A percentile compares a stretch with the other conserved stretches of the same genome.
These are phyloP conservation scores for Kwoniella botswanensis DNA, from an alignment of 768 basidiomycete species.

Conservation along the genomic window DNA sequence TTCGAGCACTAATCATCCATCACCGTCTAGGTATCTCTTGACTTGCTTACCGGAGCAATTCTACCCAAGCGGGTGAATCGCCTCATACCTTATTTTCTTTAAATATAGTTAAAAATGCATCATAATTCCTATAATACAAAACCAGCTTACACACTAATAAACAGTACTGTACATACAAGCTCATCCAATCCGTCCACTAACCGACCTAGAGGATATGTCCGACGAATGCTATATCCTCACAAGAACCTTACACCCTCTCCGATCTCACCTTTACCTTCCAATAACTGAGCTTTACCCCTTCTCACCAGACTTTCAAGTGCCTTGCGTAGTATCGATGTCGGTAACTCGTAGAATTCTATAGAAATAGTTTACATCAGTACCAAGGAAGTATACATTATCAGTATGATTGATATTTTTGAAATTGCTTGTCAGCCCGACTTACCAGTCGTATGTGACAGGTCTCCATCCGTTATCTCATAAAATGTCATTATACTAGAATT, in stretches of 20 bases:
- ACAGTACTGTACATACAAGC: not conserved
- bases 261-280: slow-evolving; percentile 57
- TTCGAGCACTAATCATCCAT: not conserved
- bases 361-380: not conserved
- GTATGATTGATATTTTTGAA: no score
- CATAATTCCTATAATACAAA: not conserved
- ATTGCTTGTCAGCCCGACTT: not conserved
- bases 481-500: slow-evolving; percentile 60
- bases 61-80: no score
- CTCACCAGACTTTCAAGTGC: slow-evolving; percentile 59
- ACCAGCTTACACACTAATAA: not conserved
- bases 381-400: no score
- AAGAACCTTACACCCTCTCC: slow-evolving; percentile 61
- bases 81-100: not conserved
- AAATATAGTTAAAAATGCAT: not conserved
- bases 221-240: slow-evolving; percentile 13
- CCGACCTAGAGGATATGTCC: no score
- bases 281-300: slow-evolving; percentile 60
- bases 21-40: no score
- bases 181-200: not conserved
- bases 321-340: slow-evolving; percentile 53
- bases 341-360: slow-evolving; percentile 59
- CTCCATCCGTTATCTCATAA: slow-evolving; percentile 60
- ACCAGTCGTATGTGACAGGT: slow-evolving; percentile 56
- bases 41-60: no score